Conservation (phyloP, 495 filamentous ascomycete genomes). For the Bryoglossum gracile region DNA sequence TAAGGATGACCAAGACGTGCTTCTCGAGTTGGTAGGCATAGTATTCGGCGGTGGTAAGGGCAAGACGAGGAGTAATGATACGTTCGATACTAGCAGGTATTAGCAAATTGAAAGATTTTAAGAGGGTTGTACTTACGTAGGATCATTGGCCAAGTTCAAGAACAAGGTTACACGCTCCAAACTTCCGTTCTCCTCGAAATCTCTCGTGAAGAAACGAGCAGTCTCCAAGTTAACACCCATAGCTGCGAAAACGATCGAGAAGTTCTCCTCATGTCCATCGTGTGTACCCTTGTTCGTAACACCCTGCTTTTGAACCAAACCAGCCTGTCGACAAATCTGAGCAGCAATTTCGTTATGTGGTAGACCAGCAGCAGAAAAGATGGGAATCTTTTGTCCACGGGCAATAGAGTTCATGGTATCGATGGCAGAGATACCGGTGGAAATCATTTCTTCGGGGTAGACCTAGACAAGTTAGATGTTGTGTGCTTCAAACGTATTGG, state of each 20-base stretch:
- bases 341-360: slow-evolving; percentile 99
- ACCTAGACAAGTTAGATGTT: slow-evolving; percentile 46
- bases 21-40: slow-evolving; percentile 99
- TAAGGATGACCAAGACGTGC: slow-evolving; percentile 97
- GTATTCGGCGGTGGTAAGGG: slow-evolving; percentile 97
- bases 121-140: slow-evolving; percentile 59
- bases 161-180: slow-evolving; percentile 96
- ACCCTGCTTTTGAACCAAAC: slow-evolving; percentile 75
- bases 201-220: slow-evolving; percentile 93
- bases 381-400: slow-evolving; percentile 98
- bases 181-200: slow-evolving; percentile 99
- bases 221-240: slow-evolving; percentile 99
- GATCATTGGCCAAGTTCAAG: slow-evolving; percentile 98
- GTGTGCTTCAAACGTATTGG: slow-evolving; percentile 13
- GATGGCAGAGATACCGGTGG: slow-evolving; percentile 98
- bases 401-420: slow-evolving; percentile 99
- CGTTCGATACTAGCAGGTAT: slow-evolving; percentile 72
- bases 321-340: slow-evolving; percentile 92
- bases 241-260: slow-evolving; percentile 97
- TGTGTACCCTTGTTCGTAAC: slow-evolving; percentile 85
- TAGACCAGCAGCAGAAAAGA: slow-evolving; percentile 97
- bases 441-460: slow-evolving; percentile 99
- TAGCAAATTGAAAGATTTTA: slow-evolving; percentile 20
- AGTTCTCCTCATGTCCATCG: slow-evolving; percentile 97
- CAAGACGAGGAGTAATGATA: slow-evolving; percentile 98